Conservation (phyloP, 768 basidiomycete genomes). For the Fibroporia radiculosa region DNA sequence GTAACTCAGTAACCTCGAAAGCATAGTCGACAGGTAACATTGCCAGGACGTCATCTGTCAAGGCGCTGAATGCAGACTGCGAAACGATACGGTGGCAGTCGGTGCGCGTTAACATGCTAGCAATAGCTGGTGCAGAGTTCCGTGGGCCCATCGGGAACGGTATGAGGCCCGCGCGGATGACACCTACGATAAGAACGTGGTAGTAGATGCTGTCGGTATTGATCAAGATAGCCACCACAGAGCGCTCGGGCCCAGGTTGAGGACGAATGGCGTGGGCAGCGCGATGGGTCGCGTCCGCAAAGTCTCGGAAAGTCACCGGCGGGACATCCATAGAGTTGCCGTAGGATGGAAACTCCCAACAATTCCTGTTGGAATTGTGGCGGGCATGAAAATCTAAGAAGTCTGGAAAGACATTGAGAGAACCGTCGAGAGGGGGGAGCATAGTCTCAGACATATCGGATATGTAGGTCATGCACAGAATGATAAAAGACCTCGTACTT, state of each 20-base stretch:
- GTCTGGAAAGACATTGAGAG: background rate
- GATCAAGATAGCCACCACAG: background rate
- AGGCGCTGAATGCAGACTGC: slow-evolving; percentile 17
- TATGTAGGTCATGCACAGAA: no score
- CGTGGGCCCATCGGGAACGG: slow-evolving; percentile 1
- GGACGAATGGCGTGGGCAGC: background rate
- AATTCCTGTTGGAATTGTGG: background rate
- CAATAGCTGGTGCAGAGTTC: background rate
- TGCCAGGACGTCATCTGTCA: slow-evolving; percentile 23
- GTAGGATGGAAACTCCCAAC: background rate
- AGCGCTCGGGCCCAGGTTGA: background rate
- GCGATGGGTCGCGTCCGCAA: slow-evolving; percentile 2
- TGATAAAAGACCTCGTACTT: no score
- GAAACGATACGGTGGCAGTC: slow-evolving; percentile 31
- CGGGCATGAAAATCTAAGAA: background rate
- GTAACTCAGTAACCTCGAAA: slow-evolving; percentile 13
- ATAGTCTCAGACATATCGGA: no score
- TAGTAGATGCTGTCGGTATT: background rate
- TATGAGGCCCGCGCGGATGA: background rate
- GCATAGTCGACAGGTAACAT: slow-evolving; percentile 9
- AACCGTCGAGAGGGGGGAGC: background rate
- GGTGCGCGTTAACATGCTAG: slow-evolving; percentile 18
- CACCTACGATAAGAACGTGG: background rate
- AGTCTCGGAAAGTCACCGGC: background rate
- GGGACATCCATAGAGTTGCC: background rate